Evolutionary conservation across 805 yeast species (phyloP), one percentile per base, ranked within the genome.

Genomic region (Ogataea nakhonphanomensis): DNA sequence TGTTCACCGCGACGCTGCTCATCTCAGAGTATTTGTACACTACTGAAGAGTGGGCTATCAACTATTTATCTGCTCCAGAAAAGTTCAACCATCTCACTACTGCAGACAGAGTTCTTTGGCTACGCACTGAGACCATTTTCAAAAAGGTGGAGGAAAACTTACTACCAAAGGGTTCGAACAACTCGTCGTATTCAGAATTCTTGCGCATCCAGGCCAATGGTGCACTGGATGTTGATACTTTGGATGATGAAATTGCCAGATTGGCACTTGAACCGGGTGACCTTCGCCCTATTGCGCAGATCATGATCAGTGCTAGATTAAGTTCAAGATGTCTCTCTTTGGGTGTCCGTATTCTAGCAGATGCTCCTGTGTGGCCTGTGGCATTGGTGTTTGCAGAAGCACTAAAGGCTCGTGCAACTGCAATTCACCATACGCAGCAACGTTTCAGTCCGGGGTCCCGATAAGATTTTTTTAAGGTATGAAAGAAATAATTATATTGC

Each of bases 351-450:
- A 81, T 84, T 23, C 66, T 84, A 37, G 88, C 89, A 4, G 93
- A 84, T 66, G 90, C 90, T 0, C 93, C 93, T 11, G 82, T 84
- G 20, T 84, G 95, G 95, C 93, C 93, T 0, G 73, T 84, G 36
- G 85, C 89, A 1, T 65, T 84, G 58, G 75, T 81, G 13, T 82
- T 84, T 66, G 91, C 91, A 0, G 91, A 84, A 56, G 89, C 88
- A 2, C 67, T 84, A 52, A 84, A 81, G 55, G 74, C 79, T 24
- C 72, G 89, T 54, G 79, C 81, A 4, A 68, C 75, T 11, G 50
- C 57, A 14, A 65, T 67, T 37, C 61, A 57, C 43, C 48, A 50
- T 32, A 41, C 35, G 36, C 49, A 50, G 36, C 45, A 51, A 33
- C 28, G 43, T 20, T 45, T 53, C 40, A 51, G 49, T 46, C 52